A percentile compares a stretch with the other conserved stretches of the same genome.
These are phyloP conservation scores for Magnusiomyces ingens DNA, from an alignment of 1,139 yeast genomes.

Conservation along the genomic window DNA sequence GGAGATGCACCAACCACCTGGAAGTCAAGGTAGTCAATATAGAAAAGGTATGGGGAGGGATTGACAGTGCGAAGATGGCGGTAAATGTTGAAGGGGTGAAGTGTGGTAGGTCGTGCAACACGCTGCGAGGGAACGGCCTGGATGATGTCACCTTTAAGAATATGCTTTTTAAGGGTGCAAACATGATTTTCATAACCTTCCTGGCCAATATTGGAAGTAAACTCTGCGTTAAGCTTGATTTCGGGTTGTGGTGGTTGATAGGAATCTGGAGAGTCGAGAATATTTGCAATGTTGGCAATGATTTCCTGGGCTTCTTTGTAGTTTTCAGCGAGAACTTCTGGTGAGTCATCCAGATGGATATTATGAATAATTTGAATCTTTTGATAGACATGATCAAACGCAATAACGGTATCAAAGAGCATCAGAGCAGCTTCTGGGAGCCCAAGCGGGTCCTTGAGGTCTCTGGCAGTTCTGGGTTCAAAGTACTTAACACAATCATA, in stretches of 20 bases:
- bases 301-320: constrained; percentile 51
- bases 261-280: constrained; percentile 41
- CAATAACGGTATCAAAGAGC: constrained; percentile 85
- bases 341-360: constrained; percentile 40
- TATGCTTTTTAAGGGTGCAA: constrained; percentile 64
- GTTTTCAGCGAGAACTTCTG: constrained; percentile 26
- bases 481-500: constrained; percentile 95
- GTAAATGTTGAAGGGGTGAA: constrained; percentile 94
- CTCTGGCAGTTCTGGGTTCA: constrained; percentile 78
- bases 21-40: constrained; percentile 84
- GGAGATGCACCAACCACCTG: constrained; percentile 98
- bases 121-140: constrained; percentile 98
- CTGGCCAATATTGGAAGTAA: constrained; percentile 85
- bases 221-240: constrained; percentile 48
- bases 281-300: constrained; percentile 51
- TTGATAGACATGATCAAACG: constrained; percentile 90
- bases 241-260: constrained; percentile 64
- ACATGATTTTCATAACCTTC: constrained; percentile 88
- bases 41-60: constrained; percentile 94
- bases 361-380: constrained; percentile 86
- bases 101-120: constrained; percentile 86
- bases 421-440: constrained; percentile 89
- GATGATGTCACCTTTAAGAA: constrained; percentile 83
- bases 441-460: constrained; percentile 65
- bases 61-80: constrained; percentile 91